Conservation (phyloP, 768 basidiomycete genomes). For the Mycena rebaudengoi region DNA sequence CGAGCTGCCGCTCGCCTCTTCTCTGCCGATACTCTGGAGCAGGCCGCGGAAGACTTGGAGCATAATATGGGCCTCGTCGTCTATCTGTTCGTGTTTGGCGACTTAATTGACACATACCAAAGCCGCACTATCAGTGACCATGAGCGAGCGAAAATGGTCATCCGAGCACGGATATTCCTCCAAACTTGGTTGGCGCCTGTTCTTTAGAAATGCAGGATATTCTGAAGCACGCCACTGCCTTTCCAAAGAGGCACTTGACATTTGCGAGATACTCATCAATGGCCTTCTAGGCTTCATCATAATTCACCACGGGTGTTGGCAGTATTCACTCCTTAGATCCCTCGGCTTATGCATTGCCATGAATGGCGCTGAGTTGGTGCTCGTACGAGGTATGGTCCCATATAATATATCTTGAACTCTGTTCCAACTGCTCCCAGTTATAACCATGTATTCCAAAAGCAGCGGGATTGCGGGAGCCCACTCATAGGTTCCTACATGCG, state of each 20-base stretch:
- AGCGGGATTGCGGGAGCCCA: constrained; percentile 4
- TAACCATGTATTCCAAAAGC: constrained; percentile 1
- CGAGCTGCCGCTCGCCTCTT: constrained; percentile 2
- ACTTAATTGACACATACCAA: constrained; percentile 13
- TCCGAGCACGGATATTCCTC: constrained; percentile 18
- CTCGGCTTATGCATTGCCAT: not conserved
- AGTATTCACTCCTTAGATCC: not conserved
- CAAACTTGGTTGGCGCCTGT: constrained; percentile 18
- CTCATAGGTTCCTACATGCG: not conserved
- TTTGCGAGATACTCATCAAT: constrained; percentile 27
- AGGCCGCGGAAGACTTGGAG: not conserved
- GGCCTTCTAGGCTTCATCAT: constrained; percentile 33
- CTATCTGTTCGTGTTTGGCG: constrained; percentile 14
- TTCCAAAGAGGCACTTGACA: constrained; percentile 34
- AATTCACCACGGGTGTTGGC: constrained; percentile 28
- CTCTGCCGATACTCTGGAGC: constrained; percentile 3
- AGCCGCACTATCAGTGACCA: constrained; percentile 2
- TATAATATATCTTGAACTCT: not conserved
- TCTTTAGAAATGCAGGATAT: constrained; percentile 17
- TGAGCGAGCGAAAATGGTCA: constrained; percentile 13
- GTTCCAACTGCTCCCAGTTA: not conserved
- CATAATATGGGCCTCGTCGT: constrained; percentile 5
- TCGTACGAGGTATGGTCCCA: not conserved
- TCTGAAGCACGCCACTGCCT: constrained; percentile 25
- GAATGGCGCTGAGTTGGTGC: not conserved